Evolutionary conservation across 2,329 filamentous ascomycete species (phyloP), one percentile per base, ranked within the genome.

Genomic region (Botrytis sinoallii): DNA sequence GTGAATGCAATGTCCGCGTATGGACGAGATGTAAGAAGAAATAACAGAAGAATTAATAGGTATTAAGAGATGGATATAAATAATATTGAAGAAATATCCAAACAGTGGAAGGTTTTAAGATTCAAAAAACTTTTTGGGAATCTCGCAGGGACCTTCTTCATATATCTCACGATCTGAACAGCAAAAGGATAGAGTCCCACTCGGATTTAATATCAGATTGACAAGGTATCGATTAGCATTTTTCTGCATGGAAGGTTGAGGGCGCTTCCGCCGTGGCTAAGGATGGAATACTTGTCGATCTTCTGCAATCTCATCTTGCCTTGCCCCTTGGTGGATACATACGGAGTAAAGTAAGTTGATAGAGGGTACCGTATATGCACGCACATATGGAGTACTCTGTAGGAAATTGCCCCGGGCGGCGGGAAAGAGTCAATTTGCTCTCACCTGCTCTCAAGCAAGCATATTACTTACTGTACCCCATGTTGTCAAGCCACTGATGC

Each of bases 31-130:
- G 48, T 40, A 10, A 9, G 35, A 44, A 44, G 14, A 14, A 25
- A 10, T 6, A 9, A 18, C 10, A 18, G 14, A 29, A 22, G 12
- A 57, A 59, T 57, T 68, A 67, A 44, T 46, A 46, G 44, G 44
- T 57, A 55, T 72, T 65, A 59, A 57, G 44, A 22, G 66, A 65
- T 71, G 44, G 29, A 52, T 48, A 71, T 35, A 65, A 29, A 71
- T 18, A 29, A 35, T 52, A 44, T 38, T 32, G 66, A 42, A 68
- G 29, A 32, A 44, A 46, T n/a, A 44, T n/a, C 66, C 4, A 66
- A 14, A 32, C 16, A n/a, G 29, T n/a, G 22, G 32, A 44, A 55
- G 57, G 38, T 25, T 32, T 10, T 20, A 38, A 55, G 12, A 10
- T 18, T 59, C 32, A 29, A 40, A 32, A 42, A 35, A 57, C 18